Conservation (phyloP, 2,329 filamentous ascomycete species). For the Beauveria pseudobassiana region DNA sequence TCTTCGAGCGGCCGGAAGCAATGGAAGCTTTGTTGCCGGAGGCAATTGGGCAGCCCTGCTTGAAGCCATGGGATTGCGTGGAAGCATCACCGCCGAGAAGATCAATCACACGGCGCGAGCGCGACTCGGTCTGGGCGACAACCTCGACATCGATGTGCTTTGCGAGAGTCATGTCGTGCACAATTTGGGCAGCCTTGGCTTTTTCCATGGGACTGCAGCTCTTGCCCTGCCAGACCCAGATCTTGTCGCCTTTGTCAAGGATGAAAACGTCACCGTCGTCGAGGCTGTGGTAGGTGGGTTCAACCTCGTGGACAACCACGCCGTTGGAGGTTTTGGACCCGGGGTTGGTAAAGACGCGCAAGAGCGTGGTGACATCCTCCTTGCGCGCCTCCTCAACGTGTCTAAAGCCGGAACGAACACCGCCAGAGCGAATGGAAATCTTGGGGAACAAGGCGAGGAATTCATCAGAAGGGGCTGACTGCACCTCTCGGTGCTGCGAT, state of each 20-base stretch:
- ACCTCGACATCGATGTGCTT: slow-evolving; percentile 61
- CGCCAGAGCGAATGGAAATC: slow-evolving; percentile 52
- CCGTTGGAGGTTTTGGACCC: slow-evolving; percentile 32
- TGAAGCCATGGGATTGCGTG: slow-evolving; percentile 32
- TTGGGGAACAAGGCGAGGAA: slow-evolving; percentile 55
- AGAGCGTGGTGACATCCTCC: slow-evolving; percentile 40
- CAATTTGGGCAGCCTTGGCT: slow-evolving; percentile 59
- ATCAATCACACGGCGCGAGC: slow-evolving; percentile 46
- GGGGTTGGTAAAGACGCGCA: slow-evolving; percentile 57
- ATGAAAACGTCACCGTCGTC: slow-evolving; percentile 62
- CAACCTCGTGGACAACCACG: slow-evolving; percentile 57
- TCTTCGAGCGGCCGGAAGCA: slow-evolving; percentile 23
- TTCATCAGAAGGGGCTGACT: slow-evolving; percentile 49
- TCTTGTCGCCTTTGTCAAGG: slow-evolving; percentile 54
- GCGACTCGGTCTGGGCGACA: slow-evolving; percentile 51
- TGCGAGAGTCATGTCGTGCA: slow-evolving; percentile 55
- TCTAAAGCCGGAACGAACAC: slow-evolving; percentile 54
- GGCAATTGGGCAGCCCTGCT: slow-evolving; percentile 32
- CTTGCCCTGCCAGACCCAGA: slow-evolving; percentile 63
- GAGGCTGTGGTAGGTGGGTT: slow-evolving; percentile 52
- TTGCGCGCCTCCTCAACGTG: slow-evolving; percentile 47
- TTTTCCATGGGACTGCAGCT: slow-evolving; percentile 62
- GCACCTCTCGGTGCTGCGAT: slow-evolving; percentile 58
- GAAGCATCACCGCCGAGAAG: slow-evolving; percentile 44
- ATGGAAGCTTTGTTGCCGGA: slow-evolving; percentile 18